A percentile compares a stretch with the other conserved stretches of the same genome.
phyloP scores from a whole-genome alignment of 148 eudicot genomes.

The Fagopyrum esculentum region DNA sequence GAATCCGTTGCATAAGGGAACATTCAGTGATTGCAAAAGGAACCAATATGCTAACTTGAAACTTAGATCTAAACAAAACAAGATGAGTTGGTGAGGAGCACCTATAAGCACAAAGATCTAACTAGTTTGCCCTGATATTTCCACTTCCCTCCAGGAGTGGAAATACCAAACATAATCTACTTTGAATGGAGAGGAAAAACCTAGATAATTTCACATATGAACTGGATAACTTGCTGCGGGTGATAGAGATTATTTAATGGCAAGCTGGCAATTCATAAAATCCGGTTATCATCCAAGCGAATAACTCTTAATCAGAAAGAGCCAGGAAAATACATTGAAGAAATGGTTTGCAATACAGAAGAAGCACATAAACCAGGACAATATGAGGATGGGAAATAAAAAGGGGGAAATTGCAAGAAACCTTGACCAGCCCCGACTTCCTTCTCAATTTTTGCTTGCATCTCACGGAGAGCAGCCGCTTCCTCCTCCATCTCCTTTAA shows the following conservation, averaged over 20 bases:
- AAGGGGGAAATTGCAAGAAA: constrained; percentile 1
- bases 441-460: constrained; percentile 29
- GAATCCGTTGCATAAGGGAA: background rate
- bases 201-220: background rate
- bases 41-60: background rate
- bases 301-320: background rate
- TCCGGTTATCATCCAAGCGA: background rate
- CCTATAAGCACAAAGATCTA: background rate
- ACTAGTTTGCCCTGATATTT: background rate
- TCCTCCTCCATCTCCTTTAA: constrained; percentile 33
- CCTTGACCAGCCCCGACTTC: constrained; percentile 29
- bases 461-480: constrained; percentile 32
- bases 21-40: background rate
- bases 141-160: background rate
- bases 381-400: background rate
- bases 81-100: background rate
- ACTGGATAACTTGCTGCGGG: background rate
- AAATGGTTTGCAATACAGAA: background rate
- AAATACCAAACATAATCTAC: background rate
- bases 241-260: background rate
- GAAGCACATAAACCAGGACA: background rate
- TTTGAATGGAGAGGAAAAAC: background rate
- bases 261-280: background rate
- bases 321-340: background rate
- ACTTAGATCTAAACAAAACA: constrained; percentile 4